Evolutionary conservation across 345 rosid species (phyloP), one percentile per base, ranked within the genome.

Genomic region (Aquilaria sinensis): DNA sequence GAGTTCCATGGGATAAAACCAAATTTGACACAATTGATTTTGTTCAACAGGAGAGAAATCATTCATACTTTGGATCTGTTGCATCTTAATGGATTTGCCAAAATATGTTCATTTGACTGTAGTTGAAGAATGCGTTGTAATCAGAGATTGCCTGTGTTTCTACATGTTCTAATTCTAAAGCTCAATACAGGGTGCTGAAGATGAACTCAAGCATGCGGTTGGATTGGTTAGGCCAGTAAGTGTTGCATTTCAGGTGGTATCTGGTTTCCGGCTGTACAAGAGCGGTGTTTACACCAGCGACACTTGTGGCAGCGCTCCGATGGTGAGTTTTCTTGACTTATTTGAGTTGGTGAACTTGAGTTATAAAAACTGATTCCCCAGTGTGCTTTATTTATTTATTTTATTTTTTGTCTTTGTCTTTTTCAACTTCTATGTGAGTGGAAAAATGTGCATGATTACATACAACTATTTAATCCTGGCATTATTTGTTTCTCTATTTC

Each of bases 181-280:
- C 51, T 16, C 54, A 53, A 60, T 56, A 63, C 82, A 93, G 99
- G 99, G 95, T 50, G 92, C 89, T 53, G 97, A 94, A 81, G 85
- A 85, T 70, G 97, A 94, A 67, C 60, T 94, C 66, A 81, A 86
- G 84, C 86, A 90, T 60, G 99, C 99, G n/a, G 99, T 94, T 62
- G 99, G 79, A 31, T 0, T 76, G 12, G 83, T 90, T 60, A 81
- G 97, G 31, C 99, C 99, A 2, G 99, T 88, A 60, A 94, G 99
- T 60, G 83, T 90, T 57, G 99, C 97, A 51, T 94, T 94, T 58
- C 63, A 94, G 76, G 99, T 88, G 32, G 80, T 94, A 57, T 16
- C 47, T 9, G 72, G 72, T 9, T 93, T 94, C 83, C 80, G 81
- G 30, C 70, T 79, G 33, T 94, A 94, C 85, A 76, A 90, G 70